Evolutionary conservation across 768 basidiomycete genomes (phyloP).

Genomic region (Paxillus involutus): DNA sequence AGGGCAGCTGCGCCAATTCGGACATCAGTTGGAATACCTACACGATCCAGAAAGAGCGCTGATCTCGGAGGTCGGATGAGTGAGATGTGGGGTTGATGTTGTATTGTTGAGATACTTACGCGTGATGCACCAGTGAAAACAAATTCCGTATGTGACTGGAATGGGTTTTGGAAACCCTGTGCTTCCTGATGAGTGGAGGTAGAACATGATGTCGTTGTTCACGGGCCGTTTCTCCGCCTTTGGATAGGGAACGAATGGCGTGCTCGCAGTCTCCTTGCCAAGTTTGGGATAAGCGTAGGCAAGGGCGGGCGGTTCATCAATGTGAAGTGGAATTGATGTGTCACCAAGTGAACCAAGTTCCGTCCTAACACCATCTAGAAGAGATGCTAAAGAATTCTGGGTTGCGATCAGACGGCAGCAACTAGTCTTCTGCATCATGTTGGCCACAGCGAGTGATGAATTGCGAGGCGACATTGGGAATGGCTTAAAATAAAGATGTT

Average conservation of each 20-base stretch:
- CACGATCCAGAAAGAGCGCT: conserved; percentile 11
- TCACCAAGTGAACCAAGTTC: conserved; percentile 10
- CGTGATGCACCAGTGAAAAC: conserved; percentile 37
- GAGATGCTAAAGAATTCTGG: conserved; percentile 21
- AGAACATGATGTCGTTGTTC: conserved; percentile 28
- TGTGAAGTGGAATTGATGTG: neutral
- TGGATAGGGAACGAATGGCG: conserved; percentile 10
- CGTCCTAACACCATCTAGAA: conserved; percentile 29
- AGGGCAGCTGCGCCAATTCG: conserved; percentile 11
- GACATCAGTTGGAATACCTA: neutral
- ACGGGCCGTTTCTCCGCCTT: neutral
- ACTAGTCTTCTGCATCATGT: conserved; percentile 36
- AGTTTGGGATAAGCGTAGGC: conserved; percentile 11
- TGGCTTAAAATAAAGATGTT: conserved; percentile 20
- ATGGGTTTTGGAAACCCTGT: conserved; percentile 48
- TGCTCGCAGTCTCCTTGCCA: neutral
- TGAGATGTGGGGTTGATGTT: neutral
- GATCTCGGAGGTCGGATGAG: neutral
- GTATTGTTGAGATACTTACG: conserved; percentile 25
- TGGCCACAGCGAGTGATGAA: conserved; percentile 31
- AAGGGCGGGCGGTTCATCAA: conserved; percentile 15
- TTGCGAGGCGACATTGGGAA: conserved; percentile 41
- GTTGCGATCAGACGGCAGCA: conserved; percentile 41
- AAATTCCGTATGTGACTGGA: too few relatives aligned
- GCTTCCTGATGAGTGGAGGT: conserved; percentile 51